Percentiles rank a stretch among this genome's conserved stretches.
Evolutionary conservation across 257 asterid species (phyloP).

Genomic region (Rubia yunnanensis): DNA sequence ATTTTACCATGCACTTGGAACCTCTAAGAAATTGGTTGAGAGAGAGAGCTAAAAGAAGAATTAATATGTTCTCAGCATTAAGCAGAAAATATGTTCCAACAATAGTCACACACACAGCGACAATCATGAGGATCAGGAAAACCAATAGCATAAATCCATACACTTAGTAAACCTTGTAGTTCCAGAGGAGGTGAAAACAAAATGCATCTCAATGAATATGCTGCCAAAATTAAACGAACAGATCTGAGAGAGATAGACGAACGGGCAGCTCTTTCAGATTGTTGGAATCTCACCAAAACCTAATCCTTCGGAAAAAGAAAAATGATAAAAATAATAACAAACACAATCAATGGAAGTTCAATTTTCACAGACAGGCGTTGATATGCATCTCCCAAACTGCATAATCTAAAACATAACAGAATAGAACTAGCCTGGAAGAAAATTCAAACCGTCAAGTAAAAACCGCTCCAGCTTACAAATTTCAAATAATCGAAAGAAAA

Average conservation of each 20-base stretch:
- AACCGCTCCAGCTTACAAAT: background rate
- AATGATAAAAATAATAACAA: background rate
- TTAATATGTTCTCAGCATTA: constrained; percentile 70
- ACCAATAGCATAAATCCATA: constrained; percentile 66
- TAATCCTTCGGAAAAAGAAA: background rate
- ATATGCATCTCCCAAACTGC: background rate
- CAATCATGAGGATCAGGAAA: constrained; percentile 52
- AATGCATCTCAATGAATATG: constrained; percentile 64
- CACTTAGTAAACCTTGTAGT: constrained; percentile 68
- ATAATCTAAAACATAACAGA: background rate
- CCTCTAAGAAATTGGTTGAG: too few relatives aligned
- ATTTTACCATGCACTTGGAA: too few relatives aligned
- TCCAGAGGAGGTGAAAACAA: constrained; percentile 70
- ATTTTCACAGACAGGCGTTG: background rate
- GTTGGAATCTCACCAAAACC: background rate
- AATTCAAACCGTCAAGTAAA: too few relatives aligned
- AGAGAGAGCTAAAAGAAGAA: too few relatives aligned
- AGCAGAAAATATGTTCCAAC: constrained; percentile 59
- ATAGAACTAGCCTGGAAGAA: too few relatives aligned
- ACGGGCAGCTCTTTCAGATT: too few relatives aligned
- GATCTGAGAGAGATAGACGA: too few relatives aligned
- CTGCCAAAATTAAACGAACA: too few relatives aligned
- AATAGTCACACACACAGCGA: constrained; percentile 54
- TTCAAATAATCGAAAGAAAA: background rate
- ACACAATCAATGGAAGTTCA: background rate